A percentile compares a stretch with the other conserved stretches of the same genome.
Conservation (phyloP, 73 alveolate genomes). For the Paramecium tetraurelia region DNA sequence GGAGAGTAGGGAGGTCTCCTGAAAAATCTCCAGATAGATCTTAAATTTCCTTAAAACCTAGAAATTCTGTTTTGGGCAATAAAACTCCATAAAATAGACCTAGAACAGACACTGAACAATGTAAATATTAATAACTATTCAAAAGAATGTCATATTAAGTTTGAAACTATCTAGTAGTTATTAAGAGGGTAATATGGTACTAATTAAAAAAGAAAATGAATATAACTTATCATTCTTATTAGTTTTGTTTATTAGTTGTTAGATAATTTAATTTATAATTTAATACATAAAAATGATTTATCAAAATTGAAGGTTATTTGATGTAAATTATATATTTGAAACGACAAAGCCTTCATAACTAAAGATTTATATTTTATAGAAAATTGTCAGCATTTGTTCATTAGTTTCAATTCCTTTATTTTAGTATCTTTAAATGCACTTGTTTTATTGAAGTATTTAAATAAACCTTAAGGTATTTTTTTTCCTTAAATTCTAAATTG, state of each 20-base stretch:
- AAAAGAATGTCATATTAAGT: background rate
- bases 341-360: background rate
- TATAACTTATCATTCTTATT: conserved; percentile 4
- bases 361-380: background rate
- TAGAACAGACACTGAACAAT: conserved; percentile 39
- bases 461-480: too few relatives aligned
- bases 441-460: too few relatives aligned
- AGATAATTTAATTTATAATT: background rate
- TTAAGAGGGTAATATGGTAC: background rate
- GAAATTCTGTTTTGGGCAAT: background rate
- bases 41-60: background rate
- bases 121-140: background rate
- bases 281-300: background rate
- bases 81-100: conserved; percentile 37
- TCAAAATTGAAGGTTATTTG: background rate
- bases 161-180: conserved; percentile 22
- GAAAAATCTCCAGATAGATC: background rate
- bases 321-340: background rate
- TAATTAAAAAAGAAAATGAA: background rate
- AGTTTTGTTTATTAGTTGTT: background rate
- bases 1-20: background rate
- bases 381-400: background rate
- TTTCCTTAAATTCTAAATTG: too few relatives aligned
- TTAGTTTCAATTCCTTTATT: background rate
- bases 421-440: background rate